Conservation (phyloP, 495 filamentous ascomycete species). For the Jackrogersella multiformis region DNA sequence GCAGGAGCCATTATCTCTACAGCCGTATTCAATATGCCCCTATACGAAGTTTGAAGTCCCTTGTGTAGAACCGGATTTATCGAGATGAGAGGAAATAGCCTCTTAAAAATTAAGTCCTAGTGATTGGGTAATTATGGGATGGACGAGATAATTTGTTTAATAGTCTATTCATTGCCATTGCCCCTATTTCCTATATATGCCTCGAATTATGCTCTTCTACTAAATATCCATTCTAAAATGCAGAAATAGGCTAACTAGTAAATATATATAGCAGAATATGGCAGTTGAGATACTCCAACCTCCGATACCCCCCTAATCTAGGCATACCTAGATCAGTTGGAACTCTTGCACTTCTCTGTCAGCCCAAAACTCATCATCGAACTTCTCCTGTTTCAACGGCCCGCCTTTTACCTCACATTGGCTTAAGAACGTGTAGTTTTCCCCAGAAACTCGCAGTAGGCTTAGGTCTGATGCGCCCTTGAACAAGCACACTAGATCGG, state of each 20-base stretch:
- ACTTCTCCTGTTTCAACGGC: slow-evolving; percentile 1
- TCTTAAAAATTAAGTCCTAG: not conserved
- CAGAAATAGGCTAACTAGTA: not conserved
- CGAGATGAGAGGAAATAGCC: not conserved
- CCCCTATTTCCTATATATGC: not conserved
- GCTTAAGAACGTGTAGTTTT: slow-evolving; percentile 17
- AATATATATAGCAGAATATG: not conserved
- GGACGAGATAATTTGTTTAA: not conserved
- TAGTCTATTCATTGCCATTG: not conserved
- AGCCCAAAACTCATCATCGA: slow-evolving; percentile 26
- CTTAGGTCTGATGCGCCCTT: not conserved
- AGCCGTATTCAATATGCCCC: no score
- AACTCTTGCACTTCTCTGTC: slow-evolving; percentile 15
- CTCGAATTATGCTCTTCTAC: not conserved
- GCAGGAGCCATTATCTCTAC: no score
- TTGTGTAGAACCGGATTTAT: not conserved
- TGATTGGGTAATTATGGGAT: not conserved
- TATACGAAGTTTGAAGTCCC: not conserved
- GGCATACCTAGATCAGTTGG: not conserved
- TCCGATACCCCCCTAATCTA: not conserved
- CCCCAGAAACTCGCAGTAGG: slow-evolving; percentile 16
- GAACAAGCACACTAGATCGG: slow-evolving; percentile 26
- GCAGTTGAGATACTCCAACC: not conserved
- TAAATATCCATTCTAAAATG: not conserved
- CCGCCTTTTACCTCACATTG: not conserved